Conservation (phyloP, 2,329 filamentous ascomycete genomes). For the Aspergillus awamori region DNA sequence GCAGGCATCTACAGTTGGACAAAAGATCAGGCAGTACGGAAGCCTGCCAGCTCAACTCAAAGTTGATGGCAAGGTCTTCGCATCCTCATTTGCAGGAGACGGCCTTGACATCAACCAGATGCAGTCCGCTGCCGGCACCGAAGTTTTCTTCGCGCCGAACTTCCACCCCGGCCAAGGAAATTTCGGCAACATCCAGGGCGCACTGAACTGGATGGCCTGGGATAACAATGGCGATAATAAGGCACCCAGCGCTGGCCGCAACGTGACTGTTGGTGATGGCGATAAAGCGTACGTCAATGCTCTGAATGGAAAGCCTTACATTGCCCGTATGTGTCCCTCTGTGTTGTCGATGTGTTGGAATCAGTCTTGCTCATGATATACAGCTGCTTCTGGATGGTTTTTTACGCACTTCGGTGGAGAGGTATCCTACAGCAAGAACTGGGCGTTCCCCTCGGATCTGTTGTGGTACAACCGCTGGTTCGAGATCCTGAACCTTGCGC, state of each 20-base stretch:
- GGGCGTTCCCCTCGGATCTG: conserved; percentile 51
- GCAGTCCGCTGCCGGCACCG: conserved; percentile 45
- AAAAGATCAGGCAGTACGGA: conserved; percentile 52
- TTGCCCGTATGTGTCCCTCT: conserved; percentile 45
- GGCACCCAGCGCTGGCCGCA: conserved; percentile 47
- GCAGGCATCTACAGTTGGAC: conserved; percentile 46
- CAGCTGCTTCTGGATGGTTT: conserved; percentile 55
- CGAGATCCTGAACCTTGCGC: conserved; percentile 48
- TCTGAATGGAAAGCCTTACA: conserved; percentile 49
- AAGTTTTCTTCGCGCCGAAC: conserved; percentile 56
- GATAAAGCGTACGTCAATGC: conserved; percentile 41
- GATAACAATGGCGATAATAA: conserved; percentile 51
- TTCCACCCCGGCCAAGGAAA: conserved; percentile 49
- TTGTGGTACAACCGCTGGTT: conserved; percentile 50
- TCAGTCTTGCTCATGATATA: not conserved
- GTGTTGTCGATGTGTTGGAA: not conserved
- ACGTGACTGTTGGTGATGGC: conserved; percentile 45
- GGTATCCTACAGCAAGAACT: conserved; percentile 56
- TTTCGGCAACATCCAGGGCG: conserved; percentile 44
- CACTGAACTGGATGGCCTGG: conserved; percentile 52
- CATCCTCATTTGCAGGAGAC: conserved; percentile 58
- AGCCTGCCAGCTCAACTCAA: conserved; percentile 51
- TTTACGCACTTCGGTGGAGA: conserved; percentile 53
- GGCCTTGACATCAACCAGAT: conserved; percentile 50
- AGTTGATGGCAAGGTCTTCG: conserved; percentile 55